Evolutionary conservation across 2,329 filamentous ascomycete genomes (phyloP).

Genomic region (Fusarium luffae): DNA sequence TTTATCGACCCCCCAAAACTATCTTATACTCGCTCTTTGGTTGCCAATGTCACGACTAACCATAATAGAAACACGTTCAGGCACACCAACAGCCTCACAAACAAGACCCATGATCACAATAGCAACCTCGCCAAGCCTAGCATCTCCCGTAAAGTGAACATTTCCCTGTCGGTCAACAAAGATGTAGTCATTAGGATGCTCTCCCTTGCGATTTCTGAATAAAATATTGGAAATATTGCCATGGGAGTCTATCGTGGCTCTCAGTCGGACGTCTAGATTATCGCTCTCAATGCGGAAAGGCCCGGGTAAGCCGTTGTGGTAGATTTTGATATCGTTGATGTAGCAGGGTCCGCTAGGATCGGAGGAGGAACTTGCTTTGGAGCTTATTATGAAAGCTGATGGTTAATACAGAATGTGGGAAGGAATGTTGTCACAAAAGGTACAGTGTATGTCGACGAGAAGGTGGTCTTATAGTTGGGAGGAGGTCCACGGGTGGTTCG

Average conservation of each 20-base stretch:
- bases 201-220: neutral
- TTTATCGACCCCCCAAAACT: accelerated
- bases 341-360: neutral
- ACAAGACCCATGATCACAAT: neutral
- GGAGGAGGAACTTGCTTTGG: neutral
- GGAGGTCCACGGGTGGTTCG: neutral
- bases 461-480: neutral
- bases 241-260: neutral
- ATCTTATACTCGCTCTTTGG: neutral
- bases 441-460: too few relatives aligned
- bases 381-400: neutral
- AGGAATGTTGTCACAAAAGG: too few relatives aligned
- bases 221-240: neutral
- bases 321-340: neutral
- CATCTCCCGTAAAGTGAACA: neutral
- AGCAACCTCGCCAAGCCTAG: neutral
- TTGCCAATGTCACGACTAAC: neutral
- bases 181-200: neutral
- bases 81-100: neutral
- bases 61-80: neutral
- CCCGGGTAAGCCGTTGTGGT: neutral
- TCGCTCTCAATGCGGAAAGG: neutral
- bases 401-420: too few relatives aligned
- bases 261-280: neutral
- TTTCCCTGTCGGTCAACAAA: neutral